Evolutionary conservation across 2,329 filamentous ascomycete genomes (phyloP).

Genomic region (Colletotrichum acutatum): DNA sequence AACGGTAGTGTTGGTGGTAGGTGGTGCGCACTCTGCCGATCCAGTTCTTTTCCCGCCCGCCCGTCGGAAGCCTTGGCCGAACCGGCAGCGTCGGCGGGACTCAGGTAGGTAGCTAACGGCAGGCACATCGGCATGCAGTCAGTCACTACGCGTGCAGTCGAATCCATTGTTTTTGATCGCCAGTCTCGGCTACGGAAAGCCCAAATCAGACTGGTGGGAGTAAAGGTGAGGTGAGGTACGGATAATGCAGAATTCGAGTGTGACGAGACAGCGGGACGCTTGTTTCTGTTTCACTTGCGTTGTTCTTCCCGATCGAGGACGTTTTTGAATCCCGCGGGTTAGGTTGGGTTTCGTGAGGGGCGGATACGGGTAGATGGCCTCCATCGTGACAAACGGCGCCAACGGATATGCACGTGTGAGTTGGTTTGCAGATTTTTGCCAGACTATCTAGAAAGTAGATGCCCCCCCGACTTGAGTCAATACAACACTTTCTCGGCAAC

Average conservation of each 20-base stretch:
- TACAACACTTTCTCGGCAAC: neutral
- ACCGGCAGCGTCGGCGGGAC: conserved; percentile 1
- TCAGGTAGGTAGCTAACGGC: neutral
- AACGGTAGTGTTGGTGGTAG: neutral
- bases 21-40: neutral
- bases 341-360: neutral
- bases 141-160: neutral
- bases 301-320: conserved; percentile 8
- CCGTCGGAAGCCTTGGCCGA: conserved; percentile 12
- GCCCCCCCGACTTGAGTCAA: neutral
- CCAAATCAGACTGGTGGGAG: neutral
- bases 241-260: neutral
- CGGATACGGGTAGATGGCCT: neutral
- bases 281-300: conserved; percentile 22
- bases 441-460: neutral
- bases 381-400: neutral
- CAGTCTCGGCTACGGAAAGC: conserved; percentile 20
- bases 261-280: neutral
- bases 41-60: conserved; percentile 8
- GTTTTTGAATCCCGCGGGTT: neutral
- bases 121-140: neutral
- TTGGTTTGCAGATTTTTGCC: neutral
- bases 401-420: neutral
- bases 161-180: conserved; percentile 10
- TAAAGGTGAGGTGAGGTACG: neutral